phyloP scores from a whole-genome alignment of 1,284 basidiomycete genomes.

The Schizophyllum amplum region DNA sequence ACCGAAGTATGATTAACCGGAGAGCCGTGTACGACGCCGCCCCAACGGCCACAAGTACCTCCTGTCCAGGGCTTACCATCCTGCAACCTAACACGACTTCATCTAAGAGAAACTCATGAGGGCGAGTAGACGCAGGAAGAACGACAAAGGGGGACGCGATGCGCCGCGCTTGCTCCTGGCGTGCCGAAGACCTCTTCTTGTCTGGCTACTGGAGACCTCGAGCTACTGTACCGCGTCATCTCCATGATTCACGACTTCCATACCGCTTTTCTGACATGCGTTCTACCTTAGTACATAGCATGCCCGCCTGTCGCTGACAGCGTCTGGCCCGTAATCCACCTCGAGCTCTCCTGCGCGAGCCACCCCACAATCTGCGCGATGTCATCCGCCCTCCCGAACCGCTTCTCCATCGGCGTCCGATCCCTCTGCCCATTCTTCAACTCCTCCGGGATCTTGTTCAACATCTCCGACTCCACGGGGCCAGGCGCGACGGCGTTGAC shows the following conservation, averaged over 20 bases:
- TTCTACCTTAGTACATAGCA: neutral
- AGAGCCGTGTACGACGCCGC: no score
- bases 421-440: neutral
- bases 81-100: no score
- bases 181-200: no score
- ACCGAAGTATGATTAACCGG: no score
- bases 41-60: no score
- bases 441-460: neutral
- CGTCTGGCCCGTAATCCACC: neutral
- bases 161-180: no score
- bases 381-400: neutral
- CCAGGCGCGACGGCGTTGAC: neutral
- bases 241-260: neutral
- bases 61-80: no score
- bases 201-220: no score
- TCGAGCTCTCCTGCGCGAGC: neutral
- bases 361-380: neutral
- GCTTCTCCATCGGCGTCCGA: neutral
- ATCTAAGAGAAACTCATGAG: no score
- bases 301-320: neutral
- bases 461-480: constrained; percentile 4
- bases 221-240: no score
- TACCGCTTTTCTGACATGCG: neutral
- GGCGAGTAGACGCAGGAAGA: no score
- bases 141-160: no score